These are phyloP conservation scores for Apodospora peruviana DNA, from an alignment of 495 filamentous ascomycete genomes.

Conservation along the genomic window DNA sequence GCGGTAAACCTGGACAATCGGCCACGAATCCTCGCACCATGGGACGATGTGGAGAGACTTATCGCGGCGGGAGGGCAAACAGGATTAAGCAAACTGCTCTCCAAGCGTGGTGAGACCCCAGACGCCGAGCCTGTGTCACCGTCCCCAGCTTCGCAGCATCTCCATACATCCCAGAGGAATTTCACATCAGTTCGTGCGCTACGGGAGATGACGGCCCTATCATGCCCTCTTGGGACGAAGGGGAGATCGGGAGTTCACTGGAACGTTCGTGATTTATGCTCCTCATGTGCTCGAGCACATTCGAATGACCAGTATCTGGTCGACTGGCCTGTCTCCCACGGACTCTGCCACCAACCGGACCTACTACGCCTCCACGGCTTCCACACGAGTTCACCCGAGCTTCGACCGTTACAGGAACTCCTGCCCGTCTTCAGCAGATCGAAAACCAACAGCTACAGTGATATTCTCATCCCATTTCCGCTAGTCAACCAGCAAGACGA, in stretches of 20 bases:
- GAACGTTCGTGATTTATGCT: constrained; percentile 54
- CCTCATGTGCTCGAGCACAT: constrained; percentile 58
- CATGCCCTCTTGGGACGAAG: constrained; percentile 54
- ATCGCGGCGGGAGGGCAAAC: constrained; percentile 28
- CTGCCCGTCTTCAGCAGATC: constrained; percentile 71
- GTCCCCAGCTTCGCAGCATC: neutral
- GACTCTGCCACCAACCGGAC: constrained; percentile 77
- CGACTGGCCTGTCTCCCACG: constrained; percentile 58
- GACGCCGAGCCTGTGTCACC: neutral
- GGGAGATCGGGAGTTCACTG: constrained; percentile 49
- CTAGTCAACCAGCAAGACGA: constrained; percentile 51
- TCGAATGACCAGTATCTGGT: constrained; percentile 60
- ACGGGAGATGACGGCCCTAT: constrained; percentile 41
- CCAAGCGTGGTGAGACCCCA: neutral
- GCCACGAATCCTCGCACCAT: constrained; percentile 69
- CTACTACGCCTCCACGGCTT: constrained; percentile 68
- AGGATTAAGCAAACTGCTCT: constrained; percentile 30
- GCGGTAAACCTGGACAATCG: constrained; percentile 76
- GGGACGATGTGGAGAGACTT: constrained; percentile 46
- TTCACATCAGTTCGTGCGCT: constrained; percentile 41
- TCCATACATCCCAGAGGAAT: neutral
- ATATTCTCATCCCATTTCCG: constrained; percentile 79
- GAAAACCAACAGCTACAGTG: constrained; percentile 56
- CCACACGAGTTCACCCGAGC: constrained; percentile 57
- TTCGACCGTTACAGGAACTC: constrained; percentile 56